phyloP scores from a whole-genome alignment of 2,329 filamentous ascomycete genomes.

The Cladobotryum mycophilum region DNA sequence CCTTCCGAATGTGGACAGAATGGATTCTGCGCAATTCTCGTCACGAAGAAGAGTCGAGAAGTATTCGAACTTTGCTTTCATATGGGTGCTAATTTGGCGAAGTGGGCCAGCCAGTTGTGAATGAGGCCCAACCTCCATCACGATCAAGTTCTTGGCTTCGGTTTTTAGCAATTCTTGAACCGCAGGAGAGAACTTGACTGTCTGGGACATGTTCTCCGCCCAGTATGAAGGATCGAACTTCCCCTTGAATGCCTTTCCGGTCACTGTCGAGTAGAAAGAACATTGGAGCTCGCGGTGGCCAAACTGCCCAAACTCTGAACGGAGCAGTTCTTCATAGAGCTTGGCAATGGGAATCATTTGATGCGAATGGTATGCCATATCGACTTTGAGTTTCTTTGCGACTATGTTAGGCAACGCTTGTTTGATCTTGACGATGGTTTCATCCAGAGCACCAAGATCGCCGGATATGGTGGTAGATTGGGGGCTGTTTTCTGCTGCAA shows the following conservation, averaged over 20 bases:
- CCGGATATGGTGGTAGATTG: no score
- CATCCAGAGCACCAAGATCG: not conserved
- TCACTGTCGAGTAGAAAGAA: constrained; percentile 25
- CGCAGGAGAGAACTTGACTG: constrained; percentile 21
- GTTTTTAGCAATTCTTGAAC: constrained; percentile 1
- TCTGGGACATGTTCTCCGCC: constrained; percentile 23
- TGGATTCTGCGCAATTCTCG: not conserved
- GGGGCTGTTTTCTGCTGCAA: no score
- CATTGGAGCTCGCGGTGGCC: constrained; percentile 1
- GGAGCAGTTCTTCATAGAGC: constrained; percentile 1
- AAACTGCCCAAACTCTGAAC: no score
- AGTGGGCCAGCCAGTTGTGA: constrained; percentile 12
- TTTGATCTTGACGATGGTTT: not conserved
- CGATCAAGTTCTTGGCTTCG: not conserved
- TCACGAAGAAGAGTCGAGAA: constrained; percentile 8
- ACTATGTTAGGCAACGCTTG: not conserved
- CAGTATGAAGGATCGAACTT: constrained; percentile 21
- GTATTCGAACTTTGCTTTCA: constrained; percentile 15
- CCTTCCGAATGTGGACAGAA: no score
- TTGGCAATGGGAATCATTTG: constrained; percentile 6
- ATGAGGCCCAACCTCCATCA: constrained; percentile 20
- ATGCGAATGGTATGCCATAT: constrained; percentile 38
- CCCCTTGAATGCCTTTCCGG: constrained; percentile 18
- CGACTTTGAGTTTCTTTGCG: constrained; percentile 18
- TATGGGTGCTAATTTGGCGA: constrained; percentile 11